phyloP scores from a whole-genome alignment of 768 basidiomycete species.

The Mycena crocata region DNA sequence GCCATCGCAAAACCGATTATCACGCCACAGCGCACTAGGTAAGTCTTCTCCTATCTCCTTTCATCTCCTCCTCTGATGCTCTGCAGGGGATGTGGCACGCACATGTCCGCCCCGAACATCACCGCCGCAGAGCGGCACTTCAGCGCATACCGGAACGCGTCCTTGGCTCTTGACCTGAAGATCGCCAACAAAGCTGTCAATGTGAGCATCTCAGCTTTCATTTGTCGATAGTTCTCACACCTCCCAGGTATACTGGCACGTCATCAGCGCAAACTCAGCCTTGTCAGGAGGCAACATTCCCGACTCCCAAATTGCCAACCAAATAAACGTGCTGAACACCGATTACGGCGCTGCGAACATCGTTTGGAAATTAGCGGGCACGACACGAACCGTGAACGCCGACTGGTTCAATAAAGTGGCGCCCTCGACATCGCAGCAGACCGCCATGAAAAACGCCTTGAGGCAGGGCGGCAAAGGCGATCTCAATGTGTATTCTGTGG shows the following conservation, averaged over 20 bases:
- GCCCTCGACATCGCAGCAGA: constrained; percentile 50
- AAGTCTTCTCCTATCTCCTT: too few species aligned
- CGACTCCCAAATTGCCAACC: constrained; percentile 54
- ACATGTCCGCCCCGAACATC: background rate
- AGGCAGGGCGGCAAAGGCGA: constrained; percentile 35
- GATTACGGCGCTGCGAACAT: constrained; percentile 54
- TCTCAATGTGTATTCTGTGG: too few species aligned
- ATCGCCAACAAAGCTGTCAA: background rate
- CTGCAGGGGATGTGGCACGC: background rate
- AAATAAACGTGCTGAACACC: constrained; percentile 57
- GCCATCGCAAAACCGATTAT: too few species aligned
- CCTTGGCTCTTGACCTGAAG: background rate
- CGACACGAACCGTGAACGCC: constrained; percentile 55
- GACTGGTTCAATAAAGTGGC: constrained; percentile 62
- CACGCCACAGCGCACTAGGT: too few species aligned
- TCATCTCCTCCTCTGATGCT: too few species aligned
- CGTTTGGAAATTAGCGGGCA: constrained; percentile 55
- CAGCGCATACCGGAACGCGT: too few species aligned
- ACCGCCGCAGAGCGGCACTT: background rate
- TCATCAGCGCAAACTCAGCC: constrained; percentile 46
- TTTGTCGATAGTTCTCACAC: background rate
- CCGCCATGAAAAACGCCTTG: constrained; percentile 60
- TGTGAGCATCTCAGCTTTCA: background rate
- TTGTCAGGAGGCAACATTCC: constrained; percentile 54
- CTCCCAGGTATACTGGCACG: constrained; percentile 47